Conservation (phyloP, 768 basidiomycete species). For the Mrakia hoshinonis region DNA sequence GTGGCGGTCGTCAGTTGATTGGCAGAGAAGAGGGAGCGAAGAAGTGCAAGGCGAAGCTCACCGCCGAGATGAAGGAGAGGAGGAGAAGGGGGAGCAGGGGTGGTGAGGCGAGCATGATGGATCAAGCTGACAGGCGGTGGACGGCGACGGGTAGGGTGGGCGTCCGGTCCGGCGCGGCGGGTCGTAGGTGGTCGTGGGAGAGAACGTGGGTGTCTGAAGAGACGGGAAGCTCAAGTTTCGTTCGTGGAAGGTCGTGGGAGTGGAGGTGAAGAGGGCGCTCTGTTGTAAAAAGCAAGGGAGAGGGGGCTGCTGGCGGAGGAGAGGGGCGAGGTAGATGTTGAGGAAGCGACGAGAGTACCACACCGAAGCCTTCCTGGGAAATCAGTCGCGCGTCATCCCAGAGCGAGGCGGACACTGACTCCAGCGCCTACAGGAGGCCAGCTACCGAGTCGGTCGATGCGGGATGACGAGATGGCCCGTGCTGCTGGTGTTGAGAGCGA, state of each 20-base stretch:
- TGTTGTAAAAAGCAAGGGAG: neutral
- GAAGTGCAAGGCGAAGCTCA: neutral
- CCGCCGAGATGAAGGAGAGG: slow-evolving; percentile 11
- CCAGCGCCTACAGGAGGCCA: no score
- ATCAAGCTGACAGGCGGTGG: neutral
- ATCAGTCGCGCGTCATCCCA: neutral
- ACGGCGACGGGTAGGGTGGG: neutral
- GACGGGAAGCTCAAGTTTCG: neutral
- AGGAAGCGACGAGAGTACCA: neutral
- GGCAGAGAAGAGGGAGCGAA: neutral
- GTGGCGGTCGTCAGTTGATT: neutral
- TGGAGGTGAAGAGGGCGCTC: neutral
- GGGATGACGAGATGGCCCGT: no score
- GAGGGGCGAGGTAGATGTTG: neutral
- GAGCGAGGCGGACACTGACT: no score
- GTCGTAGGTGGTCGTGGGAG: neutral
- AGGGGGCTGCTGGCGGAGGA: neutral
- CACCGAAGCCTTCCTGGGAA: neutral
- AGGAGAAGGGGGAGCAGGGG: slow-evolving; percentile 12
- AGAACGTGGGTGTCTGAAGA: slow-evolving; percentile 1
- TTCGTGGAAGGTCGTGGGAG: neutral
- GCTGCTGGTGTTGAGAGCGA: no score
- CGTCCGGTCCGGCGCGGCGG: neutral
- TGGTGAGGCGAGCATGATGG: slow-evolving; percentile 17
- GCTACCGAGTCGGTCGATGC: no score